phyloP scores from a whole-genome alignment of 257 asterid genomes.

The Striga asiatica region DNA sequence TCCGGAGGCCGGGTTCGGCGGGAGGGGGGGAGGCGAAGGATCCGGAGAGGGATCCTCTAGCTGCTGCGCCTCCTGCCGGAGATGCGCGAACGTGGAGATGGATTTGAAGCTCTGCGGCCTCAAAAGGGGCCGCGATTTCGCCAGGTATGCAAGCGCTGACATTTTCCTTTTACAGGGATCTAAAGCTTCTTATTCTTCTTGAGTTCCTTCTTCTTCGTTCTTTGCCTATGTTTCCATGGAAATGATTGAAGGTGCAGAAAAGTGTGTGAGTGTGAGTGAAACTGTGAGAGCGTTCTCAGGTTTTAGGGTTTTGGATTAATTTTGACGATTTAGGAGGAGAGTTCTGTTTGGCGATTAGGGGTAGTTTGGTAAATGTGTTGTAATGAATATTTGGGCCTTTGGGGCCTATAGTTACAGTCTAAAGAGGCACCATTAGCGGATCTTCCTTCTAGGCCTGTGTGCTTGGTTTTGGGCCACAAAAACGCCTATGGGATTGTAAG shows the following conservation, averaged over 20 bases:
- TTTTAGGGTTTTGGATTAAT: constrained; percentile 25
- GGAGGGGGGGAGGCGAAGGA: constrained; percentile 42
- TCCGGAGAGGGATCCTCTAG: no score
- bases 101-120: constrained; percentile 32
- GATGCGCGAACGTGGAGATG: constrained; percentile 58
- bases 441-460: no score
- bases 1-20: constrained; percentile 72
- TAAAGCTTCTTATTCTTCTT: not conserved
- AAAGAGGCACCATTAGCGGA: no score
- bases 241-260: not conserved
- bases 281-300: not conserved
- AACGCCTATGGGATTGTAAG: no score
- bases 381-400: no score
- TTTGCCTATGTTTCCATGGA: constrained; percentile 12
- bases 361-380: not conserved
- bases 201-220: not conserved
- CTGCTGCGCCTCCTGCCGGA: constrained; percentile 52
- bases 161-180: constrained; percentile 13
- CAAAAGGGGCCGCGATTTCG: constrained; percentile 44
- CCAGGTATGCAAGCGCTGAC: constrained; percentile 39
- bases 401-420: no score
- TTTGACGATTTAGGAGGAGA: not conserved
- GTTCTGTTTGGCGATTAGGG: not conserved
- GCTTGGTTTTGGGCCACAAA: no score
- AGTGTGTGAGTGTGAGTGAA: no score